Evolutionary conservation across 495 filamentous ascomycete species (phyloP).

Genomic region (Cairneyella variabilis): DNA sequence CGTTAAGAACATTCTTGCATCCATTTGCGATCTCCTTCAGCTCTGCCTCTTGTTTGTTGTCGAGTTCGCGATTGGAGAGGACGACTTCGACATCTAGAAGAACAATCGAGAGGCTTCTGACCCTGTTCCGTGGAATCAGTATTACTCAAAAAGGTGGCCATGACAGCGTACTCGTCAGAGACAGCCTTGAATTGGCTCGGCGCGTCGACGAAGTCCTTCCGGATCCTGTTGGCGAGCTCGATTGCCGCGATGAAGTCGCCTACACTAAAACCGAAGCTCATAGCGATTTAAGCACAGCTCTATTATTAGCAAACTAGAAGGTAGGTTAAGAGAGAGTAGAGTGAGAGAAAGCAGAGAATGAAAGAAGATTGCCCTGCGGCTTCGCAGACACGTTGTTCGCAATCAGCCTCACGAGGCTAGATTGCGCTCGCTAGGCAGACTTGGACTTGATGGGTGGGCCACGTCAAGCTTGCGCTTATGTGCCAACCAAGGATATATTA

Average conservation of each 20-base stretch:
- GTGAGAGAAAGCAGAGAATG: background rate
- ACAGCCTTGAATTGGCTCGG: slow-evolving; percentile 29
- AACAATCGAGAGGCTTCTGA: slow-evolving; percentile 21
- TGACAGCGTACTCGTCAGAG: slow-evolving; percentile 17
- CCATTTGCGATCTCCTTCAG: slow-evolving; percentile 5
- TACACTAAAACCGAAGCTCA: slow-evolving; percentile 32
- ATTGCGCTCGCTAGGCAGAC: slow-evolving; percentile 4
- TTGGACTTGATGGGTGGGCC: slow-evolving; percentile 3
- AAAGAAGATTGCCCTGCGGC: background rate
- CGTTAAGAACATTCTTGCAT: slow-evolving; percentile 11
- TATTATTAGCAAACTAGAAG: background rate
- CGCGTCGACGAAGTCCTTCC: slow-evolving; percentile 28
- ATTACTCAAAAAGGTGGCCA: slow-evolving; percentile 2
- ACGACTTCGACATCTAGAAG: slow-evolving; percentile 4
- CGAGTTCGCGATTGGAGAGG: background rate
- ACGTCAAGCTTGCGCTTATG: slow-evolving; percentile 4
- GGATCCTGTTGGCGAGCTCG: slow-evolving; percentile 26
- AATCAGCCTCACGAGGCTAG: background rate
- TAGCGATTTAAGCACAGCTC: slow-evolving; percentile 18
- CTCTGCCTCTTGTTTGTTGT: slow-evolving; percentile 8
- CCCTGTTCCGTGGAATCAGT: slow-evolving; percentile 14
- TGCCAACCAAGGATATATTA: no score
- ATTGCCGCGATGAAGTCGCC: slow-evolving; percentile 20
- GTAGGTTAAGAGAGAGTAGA: background rate
- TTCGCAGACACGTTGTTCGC: background rate